Evolutionary conservation across 2,329 filamentous ascomycete genomes (phyloP), one percentile per base, ranked within the genome.

Genomic region (Diplocarpon rosae): DNA sequence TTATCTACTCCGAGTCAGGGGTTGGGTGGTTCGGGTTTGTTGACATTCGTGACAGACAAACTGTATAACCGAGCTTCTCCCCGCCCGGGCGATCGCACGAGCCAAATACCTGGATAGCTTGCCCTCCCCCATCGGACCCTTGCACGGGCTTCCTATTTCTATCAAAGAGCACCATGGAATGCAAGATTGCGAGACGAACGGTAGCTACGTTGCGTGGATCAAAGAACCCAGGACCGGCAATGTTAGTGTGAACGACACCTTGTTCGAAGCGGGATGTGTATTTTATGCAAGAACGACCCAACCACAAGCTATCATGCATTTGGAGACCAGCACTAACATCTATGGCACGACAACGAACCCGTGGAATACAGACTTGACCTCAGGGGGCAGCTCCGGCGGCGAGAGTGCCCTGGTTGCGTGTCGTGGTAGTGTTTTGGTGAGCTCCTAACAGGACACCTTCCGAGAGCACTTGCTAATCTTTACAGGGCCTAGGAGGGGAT

Each of bases 221-320:
- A 64, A 68, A 45, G 66, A 72, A 42, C 72, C 72, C 2, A 42
- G 67, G 70, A 24, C 39, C 14, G 42, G 42, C n/a, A 24, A 45
- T 16, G 39, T 38, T 15, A 41, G 27, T 11, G 63, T 82, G 9
- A 71, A 81, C 1, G 66, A 72, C 2, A 61, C 80, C 0, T 60
- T 84, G 6, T 63, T 71, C 27, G 65, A 67, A n/a, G 67, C 77
- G 0, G 81, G 81, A 0, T 79, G 78, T 1, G 68, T 85, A 0
- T 64, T 80, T 20, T 80, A 83, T 51, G 70, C 73, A 45, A 83
- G 84, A 60, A 83, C 80, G 0, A 84, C 80, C 1, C 72, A 75
- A 47, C 62, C 62, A 1, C 59, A 59, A 1, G 34, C 46, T 6
- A 59, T 74, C 31, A 65, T 57, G 48, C 46, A 46, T 36, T 38